Evolutionary conservation across 2,329 filamentous ascomycete species (phyloP), one percentile per base, ranked within the genome.

Genomic region (Leptoxyphium fumago): DNA sequence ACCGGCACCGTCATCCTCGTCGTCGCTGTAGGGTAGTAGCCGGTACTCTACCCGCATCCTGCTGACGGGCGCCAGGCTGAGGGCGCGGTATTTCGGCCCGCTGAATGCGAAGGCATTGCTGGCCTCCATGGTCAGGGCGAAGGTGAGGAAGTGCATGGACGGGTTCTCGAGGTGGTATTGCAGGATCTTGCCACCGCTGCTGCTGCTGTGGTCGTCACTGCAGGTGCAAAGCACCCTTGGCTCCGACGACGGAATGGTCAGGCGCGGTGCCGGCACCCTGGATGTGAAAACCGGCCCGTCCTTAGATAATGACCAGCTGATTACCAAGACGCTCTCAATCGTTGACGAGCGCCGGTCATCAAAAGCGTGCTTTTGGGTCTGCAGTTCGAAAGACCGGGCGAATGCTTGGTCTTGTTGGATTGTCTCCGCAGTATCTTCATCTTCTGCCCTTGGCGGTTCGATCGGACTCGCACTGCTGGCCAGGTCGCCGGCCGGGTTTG

Each of bases 51-150:
- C 71, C 1, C 72, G 74, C 40, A 84, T 73, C 47, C 88, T 70
- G 46, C 84, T 88, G 49, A 94, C 69, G 0, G 91, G 91, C 39
- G 94, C 73, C 38, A 96, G 67, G 56, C 91, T 85, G 43, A 95
- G 54, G 1, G 81, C 82, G 10, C 78, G 80, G 51, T 82, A 73
- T 66, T 96, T 96, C 2, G 84, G 71, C 0, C 91, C 91, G 7
- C 84, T 87, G 62, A 98, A 96, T 0, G 87, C 89, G 63, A 96
- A 96, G 43, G 86, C 77, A 50, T 94, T 86, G 59, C 78, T 89
- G 2, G 87, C 83, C 53, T 98, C 89, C 87, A 98, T 94, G 21
- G 73, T 78, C 41, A 96, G 64, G 28, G 84, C 87, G 64, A 98
- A 98, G 0, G 88, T 94, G 41, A 98, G 74, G 64, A 94, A 93